Evolutionary conservation across 257 asterid genomes (phyloP), one percentile per base, ranked within the genome.

Genomic region (Ligustrum vulgare): DNA sequence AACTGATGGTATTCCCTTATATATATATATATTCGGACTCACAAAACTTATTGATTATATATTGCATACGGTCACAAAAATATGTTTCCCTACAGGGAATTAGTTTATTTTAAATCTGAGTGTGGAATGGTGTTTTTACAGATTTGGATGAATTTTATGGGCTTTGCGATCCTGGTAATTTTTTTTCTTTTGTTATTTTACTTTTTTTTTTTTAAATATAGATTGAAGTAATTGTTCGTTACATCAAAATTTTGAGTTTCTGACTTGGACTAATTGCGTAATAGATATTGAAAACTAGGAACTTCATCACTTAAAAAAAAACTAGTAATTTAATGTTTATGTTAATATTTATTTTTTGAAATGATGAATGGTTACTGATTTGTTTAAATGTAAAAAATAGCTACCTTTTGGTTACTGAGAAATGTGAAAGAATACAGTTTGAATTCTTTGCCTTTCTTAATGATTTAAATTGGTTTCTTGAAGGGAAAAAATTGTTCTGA

Each of bases 81-180:
- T 37, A 6, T 62, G 1, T 37, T 10, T 16, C 18, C 32, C 8
- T 12, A 4, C 23, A 1, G 22, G 41, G 1, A 36, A 18, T 69
- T 37, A 22, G 8, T 72, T 70, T 51, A 7, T 23, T 31, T 2
- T 37, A 37, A 9, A 60, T 60, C 67, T 60, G 67, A 60, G 67
- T 12, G 34, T 60, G 32, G 35, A 6, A 11, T 60, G 67, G 58
- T 60, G 62, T 60, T 47, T 80, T 75, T 34, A n/a, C 91, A 93
- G 97, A 93, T 87, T 96, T 93, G 83, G 97, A 91, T 78, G 97
- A 88, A 70, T 93, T 93, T 70, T 90, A 93, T 76, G 93, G 87
- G 65, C 91, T 91, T 22, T 91, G 98, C 74, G 98, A 93, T 90
- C 98, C 98, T 89, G 98, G 98, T 93, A 82, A 81, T 20, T 82